Conservation (phyloP, 2,329 filamentous ascomycete genomes). For the Drechslera avenae region DNA sequence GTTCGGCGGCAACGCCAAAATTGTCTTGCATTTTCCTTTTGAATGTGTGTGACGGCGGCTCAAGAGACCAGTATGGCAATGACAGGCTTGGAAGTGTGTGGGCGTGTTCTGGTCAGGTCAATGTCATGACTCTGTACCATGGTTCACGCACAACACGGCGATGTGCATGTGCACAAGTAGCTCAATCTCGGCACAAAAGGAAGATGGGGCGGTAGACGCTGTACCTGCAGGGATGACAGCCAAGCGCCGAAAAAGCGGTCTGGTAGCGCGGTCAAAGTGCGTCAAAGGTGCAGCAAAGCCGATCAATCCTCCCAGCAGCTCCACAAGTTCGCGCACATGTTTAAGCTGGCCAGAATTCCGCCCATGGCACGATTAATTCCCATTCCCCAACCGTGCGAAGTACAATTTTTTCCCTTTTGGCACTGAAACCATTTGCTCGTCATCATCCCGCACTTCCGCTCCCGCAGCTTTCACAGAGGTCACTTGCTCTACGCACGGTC, state of each 20-base stretch:
- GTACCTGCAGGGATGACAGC: slow-evolving; percentile 26
- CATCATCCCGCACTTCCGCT: too few species aligned
- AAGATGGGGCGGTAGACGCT: slow-evolving; percentile 12
- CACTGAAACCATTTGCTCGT: not conserved
- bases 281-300: slow-evolving; percentile 2
- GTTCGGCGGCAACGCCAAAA: not conserved
- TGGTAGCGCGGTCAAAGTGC: slow-evolving; percentile 15
- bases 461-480: too few species aligned
- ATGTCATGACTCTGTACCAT: slow-evolving; percentile 2
- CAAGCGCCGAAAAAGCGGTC: slow-evolving; percentile 31
- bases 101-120: not conserved
- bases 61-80: not conserved
- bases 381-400: slow-evolving; percentile 25
- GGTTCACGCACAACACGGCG: slow-evolving; percentile 32
- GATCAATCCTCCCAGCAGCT: slow-evolving; percentile 22
- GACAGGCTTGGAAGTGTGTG: not conserved
- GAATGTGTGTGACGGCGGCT: not conserved
- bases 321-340: slow-evolving; percentile 36
- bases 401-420: not conserved
- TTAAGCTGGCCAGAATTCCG: slow-evolving; percentile 13
- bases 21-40: too few species aligned
- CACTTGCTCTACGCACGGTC: too few species aligned
- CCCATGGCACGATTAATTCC: not conserved
- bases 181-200: slow-evolving; percentile 13
- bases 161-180: slow-evolving; percentile 16